phyloP scores from a whole-genome alignment of 371 early-diverging fungal species.

The Mortierella sp. region DNA sequence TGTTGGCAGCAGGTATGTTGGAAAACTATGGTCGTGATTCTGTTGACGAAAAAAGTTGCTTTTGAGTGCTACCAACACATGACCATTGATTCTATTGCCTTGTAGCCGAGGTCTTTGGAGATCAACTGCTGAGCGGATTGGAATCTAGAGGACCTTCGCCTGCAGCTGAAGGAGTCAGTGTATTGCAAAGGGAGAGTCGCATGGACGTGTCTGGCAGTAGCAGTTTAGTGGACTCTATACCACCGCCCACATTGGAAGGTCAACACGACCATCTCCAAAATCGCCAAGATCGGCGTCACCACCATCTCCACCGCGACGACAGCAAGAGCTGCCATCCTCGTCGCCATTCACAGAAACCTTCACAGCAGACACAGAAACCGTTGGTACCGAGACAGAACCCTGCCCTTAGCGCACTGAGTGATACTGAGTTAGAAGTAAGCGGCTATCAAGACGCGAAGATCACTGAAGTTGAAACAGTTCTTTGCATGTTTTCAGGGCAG shows the following conservation, averaged over 20 bases:
- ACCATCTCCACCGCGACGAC: not conserved
- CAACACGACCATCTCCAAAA: not conserved
- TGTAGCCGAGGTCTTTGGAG: not conserved
- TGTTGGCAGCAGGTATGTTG: constrained; percentile 20
- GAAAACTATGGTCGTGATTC: not conserved
- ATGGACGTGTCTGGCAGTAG: not conserved
- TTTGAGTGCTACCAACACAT: not conserved
- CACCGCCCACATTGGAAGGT: not conserved
- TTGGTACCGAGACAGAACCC: constrained; percentile 13
- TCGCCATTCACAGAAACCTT: constrained; percentile 21
- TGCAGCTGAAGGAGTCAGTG: not conserved
- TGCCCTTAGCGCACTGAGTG: constrained; percentile 55
- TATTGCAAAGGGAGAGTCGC: not conserved
- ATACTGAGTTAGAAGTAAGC: constrained; percentile 58
- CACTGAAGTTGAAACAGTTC: not conserved
- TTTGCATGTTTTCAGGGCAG: not conserved
- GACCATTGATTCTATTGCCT: too few species aligned
- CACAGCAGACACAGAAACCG: constrained; percentile 9
- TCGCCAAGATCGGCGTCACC: constrained; percentile 12
- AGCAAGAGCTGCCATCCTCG: not conserved
- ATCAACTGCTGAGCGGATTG: not conserved
- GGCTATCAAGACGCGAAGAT: too few species aligned
- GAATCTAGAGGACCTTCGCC: constrained; percentile 4
- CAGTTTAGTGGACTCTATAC: not conserved
- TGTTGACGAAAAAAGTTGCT: too few species aligned